Conservation (phyloP, 805 yeast species). For the Candida insectorum region DNA sequence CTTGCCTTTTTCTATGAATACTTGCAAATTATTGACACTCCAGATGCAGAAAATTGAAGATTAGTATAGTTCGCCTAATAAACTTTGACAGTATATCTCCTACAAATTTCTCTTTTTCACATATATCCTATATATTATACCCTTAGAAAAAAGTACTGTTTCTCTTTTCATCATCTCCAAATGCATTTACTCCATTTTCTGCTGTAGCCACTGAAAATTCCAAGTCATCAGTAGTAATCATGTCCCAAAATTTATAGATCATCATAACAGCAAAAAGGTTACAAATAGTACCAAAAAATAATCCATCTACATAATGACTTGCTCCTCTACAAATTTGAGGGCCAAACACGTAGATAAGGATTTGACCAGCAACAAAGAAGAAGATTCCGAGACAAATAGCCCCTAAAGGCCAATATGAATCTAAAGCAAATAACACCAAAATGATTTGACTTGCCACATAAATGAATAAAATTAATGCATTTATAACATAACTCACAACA, state of each 20-base stretch:
- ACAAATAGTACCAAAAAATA: slow-evolving; percentile 78
- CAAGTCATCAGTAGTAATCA: slow-evolving; percentile 89
- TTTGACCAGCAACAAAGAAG: slow-evolving; percentile 80
- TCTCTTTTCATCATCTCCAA: slow-evolving; percentile 33
- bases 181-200: slow-evolving; percentile 34
- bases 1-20: slow-evolving; percentile 43
- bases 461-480: slow-evolving; percentile 59
- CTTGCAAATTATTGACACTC: slow-evolving; percentile 37
- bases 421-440: slow-evolving; percentile 63
- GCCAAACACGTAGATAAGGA: slow-evolving; percentile 69
- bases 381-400: slow-evolving; percentile 68
- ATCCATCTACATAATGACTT: slow-evolving; percentile 87
- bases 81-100: too few relatives aligned
- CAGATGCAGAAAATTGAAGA: slow-evolving; percentile 8
- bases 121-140: too few relatives aligned
- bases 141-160: slow-evolving; percentile 13
- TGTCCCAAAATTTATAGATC: slow-evolving; percentile 96
- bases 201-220: slow-evolving; percentile 73
- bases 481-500: slow-evolving; percentile 65
- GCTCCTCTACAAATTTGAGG: slow-evolving; percentile 61
- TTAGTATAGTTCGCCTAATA: too few relatives aligned
- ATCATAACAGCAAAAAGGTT: slow-evolving; percentile 85
- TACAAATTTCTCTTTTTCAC: too few relatives aligned
- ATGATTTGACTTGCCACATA: slow-evolving; percentile 68
- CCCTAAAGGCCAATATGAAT: slow-evolving; percentile 86